Evolutionary conservation across 2,329 filamentous ascomycete genomes (phyloP).

Genomic region (Bipolaris bicolor): DNA sequence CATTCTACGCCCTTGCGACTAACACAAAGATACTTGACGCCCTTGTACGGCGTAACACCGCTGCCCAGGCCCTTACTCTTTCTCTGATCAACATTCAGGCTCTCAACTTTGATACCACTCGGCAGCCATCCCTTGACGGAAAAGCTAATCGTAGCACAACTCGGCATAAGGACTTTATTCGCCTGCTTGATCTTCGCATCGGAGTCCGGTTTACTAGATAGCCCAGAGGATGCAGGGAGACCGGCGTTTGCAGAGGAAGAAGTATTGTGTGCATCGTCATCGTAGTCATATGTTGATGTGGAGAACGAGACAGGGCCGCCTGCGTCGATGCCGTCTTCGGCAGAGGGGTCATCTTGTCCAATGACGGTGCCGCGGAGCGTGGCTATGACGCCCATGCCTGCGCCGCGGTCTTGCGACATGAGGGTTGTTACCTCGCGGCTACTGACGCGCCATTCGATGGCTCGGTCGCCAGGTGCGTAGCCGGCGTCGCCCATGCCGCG

Average conservation of each 20-base stretch:
- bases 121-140: conserved; percentile 68
- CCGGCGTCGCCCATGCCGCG: conserved; percentile 81
- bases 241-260: conserved; percentile 14
- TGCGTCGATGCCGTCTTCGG: conserved; percentile 43
- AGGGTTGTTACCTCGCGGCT: conserved; percentile 71
- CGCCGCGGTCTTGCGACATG: conserved; percentile 46
- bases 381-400: conserved; percentile 68
- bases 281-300: conserved; percentile 39
- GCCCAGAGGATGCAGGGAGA: background rate
- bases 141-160: conserved; percentile 55
- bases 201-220: conserved; percentile 39
- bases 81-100: conserved; percentile 68
- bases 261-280: conserved; percentile 35
- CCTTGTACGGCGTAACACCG: conserved; percentile 92
- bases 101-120: conserved; percentile 68
- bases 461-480: conserved; percentile 74
- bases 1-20: conserved; percentile 62
- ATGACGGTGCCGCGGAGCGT: conserved; percentile 81
- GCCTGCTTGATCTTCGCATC: conserved; percentile 65
- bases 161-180: conserved; percentile 57
- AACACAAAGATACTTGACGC: conserved; percentile 92
- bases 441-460: conserved; percentile 82
- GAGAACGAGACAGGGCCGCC: conserved; percentile 27
- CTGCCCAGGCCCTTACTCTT: conserved; percentile 86
- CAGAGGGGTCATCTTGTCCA: conserved; percentile 59